Conservation (phyloP, 2,329 filamentous ascomycete species). For the Monosporascus sp. region DNA sequence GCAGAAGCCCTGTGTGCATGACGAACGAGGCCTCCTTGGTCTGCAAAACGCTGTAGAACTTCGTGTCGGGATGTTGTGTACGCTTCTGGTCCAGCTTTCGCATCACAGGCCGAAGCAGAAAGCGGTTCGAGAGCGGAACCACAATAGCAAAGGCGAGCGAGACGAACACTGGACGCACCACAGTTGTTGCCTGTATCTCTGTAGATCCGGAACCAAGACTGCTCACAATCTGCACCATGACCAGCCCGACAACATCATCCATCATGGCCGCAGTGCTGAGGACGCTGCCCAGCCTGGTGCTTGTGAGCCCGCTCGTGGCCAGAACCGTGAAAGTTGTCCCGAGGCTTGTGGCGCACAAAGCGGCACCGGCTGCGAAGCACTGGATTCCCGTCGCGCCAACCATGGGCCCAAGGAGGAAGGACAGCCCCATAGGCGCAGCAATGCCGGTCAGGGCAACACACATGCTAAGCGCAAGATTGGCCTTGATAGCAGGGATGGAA, state of each 20-base stretch:
- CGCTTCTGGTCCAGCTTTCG: constrained; percentile 27
- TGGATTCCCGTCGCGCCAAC: constrained; percentile 50
- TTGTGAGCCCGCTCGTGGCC: constrained; percentile 34
- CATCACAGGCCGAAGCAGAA: constrained; percentile 38
- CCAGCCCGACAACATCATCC: constrained; percentile 72
- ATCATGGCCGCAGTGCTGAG: constrained; percentile 72
- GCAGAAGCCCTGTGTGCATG: constrained; percentile 43
- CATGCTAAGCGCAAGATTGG: constrained; percentile 55
- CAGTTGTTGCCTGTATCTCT: constrained; percentile 24
- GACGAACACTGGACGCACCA: constrained; percentile 42
- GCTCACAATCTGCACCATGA: constrained; percentile 72
- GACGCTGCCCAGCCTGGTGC: constrained; percentile 52
- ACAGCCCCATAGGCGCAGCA: constrained; percentile 56
- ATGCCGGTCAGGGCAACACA: constrained; percentile 64
- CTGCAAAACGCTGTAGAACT: constrained; percentile 15
- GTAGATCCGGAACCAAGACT: constrained; percentile 44
- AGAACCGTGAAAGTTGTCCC: constrained; percentile 51
- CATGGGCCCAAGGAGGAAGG: constrained; percentile 52
- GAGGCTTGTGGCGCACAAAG: constrained; percentile 28
- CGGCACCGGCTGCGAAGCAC: constrained; percentile 34
- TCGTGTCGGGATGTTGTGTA: constrained; percentile 6
- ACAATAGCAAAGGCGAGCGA: constrained; percentile 46
- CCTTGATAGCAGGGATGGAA: constrained; percentile 46
- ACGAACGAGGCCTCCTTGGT: constrained; percentile 34
- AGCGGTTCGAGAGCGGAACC: constrained; percentile 41